Base-by-base conservation (phyloP, 176 grass and related monocot genomes). In the Secale cereale region DNA sequence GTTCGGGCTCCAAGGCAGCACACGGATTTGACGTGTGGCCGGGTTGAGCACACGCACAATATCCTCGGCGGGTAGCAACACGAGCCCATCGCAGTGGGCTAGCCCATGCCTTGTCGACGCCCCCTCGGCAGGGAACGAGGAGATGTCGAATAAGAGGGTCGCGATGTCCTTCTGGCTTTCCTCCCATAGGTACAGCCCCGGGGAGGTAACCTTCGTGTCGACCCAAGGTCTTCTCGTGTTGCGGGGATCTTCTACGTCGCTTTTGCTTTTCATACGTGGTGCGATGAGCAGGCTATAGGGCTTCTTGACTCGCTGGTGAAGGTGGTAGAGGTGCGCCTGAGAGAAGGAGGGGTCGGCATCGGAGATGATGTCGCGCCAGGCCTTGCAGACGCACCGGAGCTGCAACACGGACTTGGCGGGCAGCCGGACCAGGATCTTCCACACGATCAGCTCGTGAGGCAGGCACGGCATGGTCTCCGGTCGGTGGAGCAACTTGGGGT, bases 361-460 rank as follows among this genome's bases (percentile, higher is more conserved):
- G 26, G 61, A 80, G 78, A 80, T 48, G 78, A 11, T 46, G 78
- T 6, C 3, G 39, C 61, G 78, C 40, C 78, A 80, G 16, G 78
- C 78, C 61, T 80, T 80, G 78, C 78, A 65, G 8, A 80, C 78
- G 37, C 25, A 65, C 8, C 16, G 37, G 2, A 80, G 62, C 15
- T 8, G 77, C 4, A 80, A 37, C 60, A 80, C 16, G 2, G 60
- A 65, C 8, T 80, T 65, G 8, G 43, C 9, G 0, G 78, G 78
- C 10, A 80, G 25, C 25, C 35, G 26, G 37, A 40, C 1, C 1
- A 80, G 78, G 52, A 56, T 56, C 52, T 56, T 56, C 52, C 19
- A 56, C 6, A 7, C 5, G 46, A 50, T 50, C 46, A 50, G 46
- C 15, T 50, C 46, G 15, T 50, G 46, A 17, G 46, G 5, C 46